Evolutionary conservation across 371 early-diverging fungal genomes (phyloP).

Genomic region (Polyrhizophydium stewartii): DNA sequence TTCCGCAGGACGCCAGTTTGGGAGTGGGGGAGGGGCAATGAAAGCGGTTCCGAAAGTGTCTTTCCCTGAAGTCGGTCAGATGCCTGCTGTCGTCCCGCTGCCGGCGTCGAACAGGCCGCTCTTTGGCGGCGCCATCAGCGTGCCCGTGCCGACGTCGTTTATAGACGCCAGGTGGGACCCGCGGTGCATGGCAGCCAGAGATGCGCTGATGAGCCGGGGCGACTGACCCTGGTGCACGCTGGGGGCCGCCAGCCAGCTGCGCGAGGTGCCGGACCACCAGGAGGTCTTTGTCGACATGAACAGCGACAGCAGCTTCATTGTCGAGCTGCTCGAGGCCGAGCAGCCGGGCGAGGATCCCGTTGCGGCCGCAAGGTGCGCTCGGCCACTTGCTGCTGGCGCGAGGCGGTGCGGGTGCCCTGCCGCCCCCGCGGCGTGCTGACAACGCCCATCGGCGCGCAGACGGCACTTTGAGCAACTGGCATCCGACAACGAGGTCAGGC

Average conservation of each 20-base stretch:
- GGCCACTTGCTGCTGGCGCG: neutral
- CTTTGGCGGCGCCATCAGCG: conserved; percentile 69
- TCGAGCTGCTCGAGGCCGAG: conserved; percentile 69
- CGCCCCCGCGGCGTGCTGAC: too few relatives aligned
- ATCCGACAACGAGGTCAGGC: neutral
- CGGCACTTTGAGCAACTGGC: neutral
- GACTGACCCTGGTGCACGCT: neutral
- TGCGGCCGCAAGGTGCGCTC: conserved; percentile 47
- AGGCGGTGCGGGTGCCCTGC: neutral
- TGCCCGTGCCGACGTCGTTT: conserved; percentile 52
- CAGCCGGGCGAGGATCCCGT: conserved; percentile 27
- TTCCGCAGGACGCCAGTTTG: too few relatives aligned
- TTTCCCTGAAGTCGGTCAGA: neutral
- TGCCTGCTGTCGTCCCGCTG: neutral
- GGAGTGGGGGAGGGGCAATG: too few relatives aligned
- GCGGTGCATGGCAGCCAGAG: neutral
- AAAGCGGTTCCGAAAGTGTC: neutral
- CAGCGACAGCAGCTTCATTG: conserved; percentile 74
- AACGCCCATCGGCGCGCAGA: too few relatives aligned
- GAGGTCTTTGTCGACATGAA: conserved; percentile 76
- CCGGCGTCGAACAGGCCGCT: conserved; percentile 20
- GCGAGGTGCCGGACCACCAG: conserved; percentile 87
- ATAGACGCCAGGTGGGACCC: conserved; percentile 57
- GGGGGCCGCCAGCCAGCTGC: conserved; percentile 52
- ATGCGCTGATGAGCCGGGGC: neutral